Percentiles rank a stretch among this genome's conserved stretches.
Evolutionary conservation across 2,329 filamentous ascomycete genomes (phyloP).

Genomic region (Ophiostoma populinum): DNA sequence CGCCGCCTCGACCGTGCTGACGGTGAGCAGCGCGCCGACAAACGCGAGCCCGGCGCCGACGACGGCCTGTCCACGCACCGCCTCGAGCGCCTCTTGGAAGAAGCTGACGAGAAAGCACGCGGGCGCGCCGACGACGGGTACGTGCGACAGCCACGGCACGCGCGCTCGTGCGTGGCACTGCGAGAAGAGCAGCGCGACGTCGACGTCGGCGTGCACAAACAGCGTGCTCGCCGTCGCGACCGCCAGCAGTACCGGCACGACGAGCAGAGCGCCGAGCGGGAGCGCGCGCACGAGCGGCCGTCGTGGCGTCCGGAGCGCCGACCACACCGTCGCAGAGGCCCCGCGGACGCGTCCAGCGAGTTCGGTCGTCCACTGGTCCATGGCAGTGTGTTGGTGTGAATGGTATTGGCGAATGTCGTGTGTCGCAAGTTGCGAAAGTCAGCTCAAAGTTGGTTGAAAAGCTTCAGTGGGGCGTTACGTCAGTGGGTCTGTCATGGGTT

Average conservation of each 20-base stretch:
- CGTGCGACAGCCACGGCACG: slow-evolving; percentile 25
- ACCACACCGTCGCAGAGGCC: background rate
- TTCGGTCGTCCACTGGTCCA: too few relatives aligned
- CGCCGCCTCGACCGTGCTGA: slow-evolving; percentile 31
- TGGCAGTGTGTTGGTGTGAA: too few relatives aligned
- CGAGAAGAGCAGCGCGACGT: slow-evolving; percentile 33
- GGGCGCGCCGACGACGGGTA: slow-evolving; percentile 28
- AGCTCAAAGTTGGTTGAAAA: too few relatives aligned
- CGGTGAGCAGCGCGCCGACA: slow-evolving; percentile 29
- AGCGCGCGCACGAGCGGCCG: slow-evolving; percentile 9
- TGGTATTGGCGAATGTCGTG: too few relatives aligned
- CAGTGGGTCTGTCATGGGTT: too few relatives aligned
- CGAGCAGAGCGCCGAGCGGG: slow-evolving; percentile 30
- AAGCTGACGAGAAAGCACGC: slow-evolving; percentile 33
- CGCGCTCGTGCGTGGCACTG: slow-evolving; percentile 32
- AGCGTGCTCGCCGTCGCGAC: slow-evolving; percentile 23
- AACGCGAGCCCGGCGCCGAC: slow-evolving; percentile 27
- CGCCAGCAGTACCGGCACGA: slow-evolving; percentile 31
- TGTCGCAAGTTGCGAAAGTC: too few relatives aligned
- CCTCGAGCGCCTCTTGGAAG: slow-evolving; percentile 25
- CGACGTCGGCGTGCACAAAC: slow-evolving; percentile 30
- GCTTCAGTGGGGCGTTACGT: too few relatives aligned
- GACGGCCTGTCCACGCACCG: slow-evolving; percentile 22
- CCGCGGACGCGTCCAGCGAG: too few relatives aligned
- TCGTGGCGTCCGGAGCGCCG: background rate